A percentile compares a stretch with the other conserved stretches of the same genome.
These are phyloP conservation scores for Brassica hybrid DNA, from an alignment of 441 rosid species.

Conservation along the genomic window DNA sequence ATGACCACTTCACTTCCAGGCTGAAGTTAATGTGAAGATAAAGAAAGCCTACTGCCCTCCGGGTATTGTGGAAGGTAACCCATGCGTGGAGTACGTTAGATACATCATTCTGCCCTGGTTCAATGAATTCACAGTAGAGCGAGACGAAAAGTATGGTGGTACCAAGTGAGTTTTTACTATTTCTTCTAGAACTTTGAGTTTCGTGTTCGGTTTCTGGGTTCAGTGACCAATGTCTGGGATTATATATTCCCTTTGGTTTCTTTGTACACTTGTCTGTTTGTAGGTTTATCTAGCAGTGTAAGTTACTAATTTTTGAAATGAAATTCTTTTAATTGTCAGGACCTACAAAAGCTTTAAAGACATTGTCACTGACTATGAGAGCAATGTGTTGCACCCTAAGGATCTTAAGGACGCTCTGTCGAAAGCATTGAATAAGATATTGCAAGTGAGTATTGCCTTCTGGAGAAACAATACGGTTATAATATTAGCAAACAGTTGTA, in stretches of 20 bases:
- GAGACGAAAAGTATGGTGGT: conserved; percentile 65
- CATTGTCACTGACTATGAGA: conserved; percentile 67
- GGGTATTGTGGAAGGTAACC: conserved; percentile 68
- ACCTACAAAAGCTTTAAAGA: conserved; percentile 64
- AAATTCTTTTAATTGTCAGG: conserved; percentile 45
- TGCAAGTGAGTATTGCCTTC: conserved; percentile 57
- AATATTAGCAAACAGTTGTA: background rate
- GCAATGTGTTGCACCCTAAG: conserved; percentile 69
- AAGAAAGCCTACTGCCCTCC: conserved; percentile 89
- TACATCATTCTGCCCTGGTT: conserved; percentile 75
- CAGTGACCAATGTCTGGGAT: background rate
- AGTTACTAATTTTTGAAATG: background rate
- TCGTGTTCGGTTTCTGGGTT: conserved; percentile 2
- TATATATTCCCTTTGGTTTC: background rate
- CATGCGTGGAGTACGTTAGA: conserved; percentile 84
- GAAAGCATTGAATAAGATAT: conserved; percentile 67
- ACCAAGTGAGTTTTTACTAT: conserved; percentile 60
- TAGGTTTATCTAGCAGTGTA: background rate
- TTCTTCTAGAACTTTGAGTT: background rate
- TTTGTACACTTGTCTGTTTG: background rate
- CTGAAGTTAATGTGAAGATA: conserved; percentile 83
- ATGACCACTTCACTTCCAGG: conserved; percentile 44
- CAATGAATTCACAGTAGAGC: conserved; percentile 75
- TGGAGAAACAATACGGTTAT: background rate
- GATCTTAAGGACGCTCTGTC: conserved; percentile 74